Percentiles rank a stretch among this genome's conserved stretches.
Conservation (phyloP, 192 early-diverging fungal genomes). For the Phycomyces nitens region DNA sequence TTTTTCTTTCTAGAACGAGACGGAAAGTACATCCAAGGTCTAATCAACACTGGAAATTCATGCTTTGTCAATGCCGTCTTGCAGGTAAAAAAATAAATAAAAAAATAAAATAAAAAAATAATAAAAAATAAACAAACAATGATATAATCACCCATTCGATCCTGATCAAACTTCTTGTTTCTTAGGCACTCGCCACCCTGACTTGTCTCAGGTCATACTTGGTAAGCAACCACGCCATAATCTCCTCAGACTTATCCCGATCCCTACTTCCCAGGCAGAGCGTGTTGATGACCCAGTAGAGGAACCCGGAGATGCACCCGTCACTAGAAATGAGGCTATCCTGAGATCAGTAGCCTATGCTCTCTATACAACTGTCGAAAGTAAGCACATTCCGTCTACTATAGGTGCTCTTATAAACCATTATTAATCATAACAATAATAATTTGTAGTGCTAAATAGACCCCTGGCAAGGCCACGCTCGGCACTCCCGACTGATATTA, state of each 20-base stretch:
- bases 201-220: slow-evolving; percentile 11
- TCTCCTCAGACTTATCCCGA: not conserved
- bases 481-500: slow-evolving; percentile 30
- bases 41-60: slow-evolving; percentile 86
- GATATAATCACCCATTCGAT: no score
- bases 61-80: slow-evolving; percentile 91
- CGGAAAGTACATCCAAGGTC: slow-evolving; percentile 52
- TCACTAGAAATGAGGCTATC: slow-evolving; percentile 34
- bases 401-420: no score
- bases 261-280: slow-evolving; percentile 23
- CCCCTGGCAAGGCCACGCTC: slow-evolving; percentile 29
- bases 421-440: not conserved
- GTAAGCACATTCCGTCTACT: slow-evolving; percentile 6
- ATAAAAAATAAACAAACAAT: no score
- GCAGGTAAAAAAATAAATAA: slow-evolving; percentile 37
- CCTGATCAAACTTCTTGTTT: not conserved
- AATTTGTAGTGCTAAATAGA: slow-evolving; percentile 31
- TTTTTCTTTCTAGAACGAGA: slow-evolving; percentile 26
- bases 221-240: not conserved
- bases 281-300: slow-evolving; percentile 40
- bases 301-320: slow-evolving; percentile 18
- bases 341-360: slow-evolving; percentile 36
- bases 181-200: slow-evolving; percentile 4
- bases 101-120: not conserved
- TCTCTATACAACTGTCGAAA: slow-evolving; percentile 37